A percentile compares a stretch with the other conserved stretches of the same genome.
Evolutionary conservation across 1,139 yeast genomes (phyloP).

Genomic region (Debaryomyces robertsiae): DNA sequence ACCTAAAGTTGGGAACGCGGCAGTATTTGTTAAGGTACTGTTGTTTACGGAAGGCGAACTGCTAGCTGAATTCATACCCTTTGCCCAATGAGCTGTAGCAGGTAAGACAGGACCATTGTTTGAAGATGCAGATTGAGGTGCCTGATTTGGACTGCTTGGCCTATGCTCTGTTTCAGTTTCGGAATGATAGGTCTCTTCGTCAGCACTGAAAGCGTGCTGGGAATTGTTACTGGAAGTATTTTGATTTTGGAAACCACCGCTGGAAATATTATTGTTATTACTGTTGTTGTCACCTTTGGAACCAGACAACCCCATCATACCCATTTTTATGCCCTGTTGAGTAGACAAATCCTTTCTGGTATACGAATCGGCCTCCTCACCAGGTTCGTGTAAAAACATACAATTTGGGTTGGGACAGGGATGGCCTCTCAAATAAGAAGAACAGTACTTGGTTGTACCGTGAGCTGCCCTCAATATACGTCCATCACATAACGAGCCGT

Average conservation of each 20-base stretch:
- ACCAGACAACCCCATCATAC: slow-evolving; percentile 41
- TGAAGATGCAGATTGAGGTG: slow-evolving; percentile 12
- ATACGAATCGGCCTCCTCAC: slow-evolving; percentile 97
- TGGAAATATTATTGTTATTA: slow-evolving; percentile 8
- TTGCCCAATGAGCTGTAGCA: slow-evolving; percentile 64
- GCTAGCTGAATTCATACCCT: slow-evolving; percentile 29
- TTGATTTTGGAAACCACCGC: slow-evolving; percentile 7
- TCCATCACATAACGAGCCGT: slow-evolving; percentile 93
- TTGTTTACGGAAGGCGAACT: slow-evolving; percentile 42
- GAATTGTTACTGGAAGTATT: slow-evolving; percentile 11
- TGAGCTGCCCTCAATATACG: slow-evolving; percentile 87
- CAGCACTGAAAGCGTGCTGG: slow-evolving; percentile 11
- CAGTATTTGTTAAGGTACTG: slow-evolving; percentile 49
- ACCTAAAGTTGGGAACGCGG: slow-evolving; percentile 74
- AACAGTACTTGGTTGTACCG: slow-evolving; percentile 98
- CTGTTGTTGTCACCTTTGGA: slow-evolving; percentile 15
- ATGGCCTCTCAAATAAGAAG: slow-evolving; percentile 90
- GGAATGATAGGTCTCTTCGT: slow-evolving; percentile 25
- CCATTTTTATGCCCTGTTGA: slow-evolving; percentile 70
- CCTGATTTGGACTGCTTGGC: slow-evolving; percentile 5
- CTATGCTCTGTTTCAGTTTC: slow-evolving; percentile 21
- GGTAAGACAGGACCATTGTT: slow-evolving; percentile 45
- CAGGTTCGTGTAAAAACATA: slow-evolving; percentile 98
- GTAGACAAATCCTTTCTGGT: slow-evolving; percentile 91
- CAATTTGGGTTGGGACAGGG: slow-evolving; percentile 98